Base-by-base conservation (phyloP, 2,329 filamentous ascomycete genomes). In the Coleophoma eucalyptorum region DNA sequence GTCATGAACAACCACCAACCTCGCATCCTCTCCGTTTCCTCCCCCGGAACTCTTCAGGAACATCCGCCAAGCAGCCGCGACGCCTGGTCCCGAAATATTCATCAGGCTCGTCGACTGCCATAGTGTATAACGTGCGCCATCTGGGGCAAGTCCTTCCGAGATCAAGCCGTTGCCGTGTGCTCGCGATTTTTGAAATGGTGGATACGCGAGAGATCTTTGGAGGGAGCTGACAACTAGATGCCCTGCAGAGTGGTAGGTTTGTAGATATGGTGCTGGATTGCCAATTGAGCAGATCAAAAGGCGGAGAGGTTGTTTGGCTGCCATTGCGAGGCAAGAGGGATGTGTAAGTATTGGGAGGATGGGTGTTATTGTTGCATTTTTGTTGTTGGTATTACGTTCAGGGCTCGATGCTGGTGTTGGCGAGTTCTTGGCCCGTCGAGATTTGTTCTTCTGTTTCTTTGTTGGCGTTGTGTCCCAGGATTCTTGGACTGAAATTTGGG, bases 201-300 rank as follows among this genome's bases (percentile, higher is more conserved):
- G 74, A 56, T 66, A 48, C 50, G 57, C 57, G 60, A 72, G 52
- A 33, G 51, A 41, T 8, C 43, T 10, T 5, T 55, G 49, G 8
- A 93, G 71, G 2, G 79, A 74, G 49, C 80, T 74, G 57, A 96
- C 80, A 43, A 90, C 80, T 50, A 84, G 80, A 72, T 97, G 93
- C 11, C 92, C 94, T 13, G 91, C 90, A 20, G 86, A 92, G 71
- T 97, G 94, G 7, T 93, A 83, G 18, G 89, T 95, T 56, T 86
- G 78, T 57, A 81, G 80, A 69, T 93, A 92, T 2, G 83, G 74
- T 6, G 79, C 75, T 6, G 89, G 90, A 62, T 97, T 97, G 59
- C 94, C 94, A 55, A 99, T 80, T 55, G 90, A 94, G 72, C 91
- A 81, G 62, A 97, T 77, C 50, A 97, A 81, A 60, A 96, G 82